Conservation (phyloP, 306 rosid species). For the Rubus parviflorus region DNA sequence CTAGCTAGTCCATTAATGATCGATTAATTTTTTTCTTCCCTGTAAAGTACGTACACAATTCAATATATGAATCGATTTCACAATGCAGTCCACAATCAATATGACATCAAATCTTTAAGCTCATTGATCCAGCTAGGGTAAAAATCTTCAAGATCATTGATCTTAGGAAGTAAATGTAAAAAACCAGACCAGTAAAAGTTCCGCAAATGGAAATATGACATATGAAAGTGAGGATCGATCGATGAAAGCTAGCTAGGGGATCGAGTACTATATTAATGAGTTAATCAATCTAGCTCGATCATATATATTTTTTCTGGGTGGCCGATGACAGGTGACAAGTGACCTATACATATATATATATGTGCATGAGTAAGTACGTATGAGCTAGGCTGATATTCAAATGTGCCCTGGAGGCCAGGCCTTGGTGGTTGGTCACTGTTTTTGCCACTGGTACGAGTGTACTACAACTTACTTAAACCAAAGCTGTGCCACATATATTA, state of each 20-base stretch:
- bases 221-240: neutral
- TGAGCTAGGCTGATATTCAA: neutral
- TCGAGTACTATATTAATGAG: too few relatives aligned
- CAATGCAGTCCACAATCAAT: neutral
- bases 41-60: neutral
- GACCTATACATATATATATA: neutral
- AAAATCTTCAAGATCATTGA: neutral
- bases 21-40: neutral
- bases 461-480: neutral
- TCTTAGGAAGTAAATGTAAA: neutral
- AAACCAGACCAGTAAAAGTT: neutral
- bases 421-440: neutral
- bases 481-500: neutral
- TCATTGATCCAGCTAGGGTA: neutral
- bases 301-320: neutral
- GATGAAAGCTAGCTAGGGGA: too few relatives aligned
- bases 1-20: too few relatives aligned
- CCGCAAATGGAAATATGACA: neutral
- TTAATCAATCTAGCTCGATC: too few relatives aligned
- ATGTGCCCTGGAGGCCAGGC: neutral
- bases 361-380: neutral
- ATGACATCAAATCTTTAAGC: neutral
- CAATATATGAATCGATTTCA: neutral
- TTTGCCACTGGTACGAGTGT: neutral
- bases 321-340: neutral